These are phyloP conservation scores for Cyclotella sp. DNA, from an alignment of 108 stramenopile species.

Conservation along the genomic window DNA sequence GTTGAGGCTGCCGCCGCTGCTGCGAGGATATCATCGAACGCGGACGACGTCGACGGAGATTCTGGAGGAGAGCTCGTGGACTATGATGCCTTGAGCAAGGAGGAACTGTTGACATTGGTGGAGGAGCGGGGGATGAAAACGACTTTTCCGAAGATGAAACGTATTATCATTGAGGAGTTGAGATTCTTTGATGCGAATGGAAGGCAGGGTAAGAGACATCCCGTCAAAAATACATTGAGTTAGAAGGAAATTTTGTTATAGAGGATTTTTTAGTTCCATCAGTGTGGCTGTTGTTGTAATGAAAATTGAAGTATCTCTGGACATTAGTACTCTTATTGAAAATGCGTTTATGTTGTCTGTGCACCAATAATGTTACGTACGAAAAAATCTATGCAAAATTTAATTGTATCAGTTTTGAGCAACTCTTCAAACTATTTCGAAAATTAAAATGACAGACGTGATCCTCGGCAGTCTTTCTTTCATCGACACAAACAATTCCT, in stretches of 20 bases:
- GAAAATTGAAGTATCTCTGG: no score
- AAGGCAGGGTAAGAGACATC: constrained; percentile 49
- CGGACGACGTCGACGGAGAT: background rate
- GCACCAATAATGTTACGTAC: no score
- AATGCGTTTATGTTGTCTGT: no score
- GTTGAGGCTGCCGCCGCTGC: background rate
- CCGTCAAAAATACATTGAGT: constrained; percentile 44
- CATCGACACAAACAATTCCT: no score
- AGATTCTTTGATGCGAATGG: constrained; percentile 51
- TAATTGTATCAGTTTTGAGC: no score
- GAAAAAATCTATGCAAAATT: no score
- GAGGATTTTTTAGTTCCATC: background rate
- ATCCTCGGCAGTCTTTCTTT: no score
- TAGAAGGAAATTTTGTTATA: background rate
- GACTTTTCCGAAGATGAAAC: constrained; percentile 42
- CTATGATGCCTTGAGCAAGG: constrained; percentile 43
- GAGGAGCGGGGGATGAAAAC: constrained; percentile 39
- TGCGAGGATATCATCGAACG: background rate
- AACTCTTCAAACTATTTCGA: no score
- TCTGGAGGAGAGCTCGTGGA: constrained; percentile 5
- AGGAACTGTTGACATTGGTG: constrained; percentile 38
- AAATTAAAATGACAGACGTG: no score
- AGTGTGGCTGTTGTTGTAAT: no score
- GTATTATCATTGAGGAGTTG: constrained; percentile 55
- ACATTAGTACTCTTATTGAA: no score